Conservation (phyloP, 2,329 filamentous ascomycete species). For the Triangularia setosa region DNA sequence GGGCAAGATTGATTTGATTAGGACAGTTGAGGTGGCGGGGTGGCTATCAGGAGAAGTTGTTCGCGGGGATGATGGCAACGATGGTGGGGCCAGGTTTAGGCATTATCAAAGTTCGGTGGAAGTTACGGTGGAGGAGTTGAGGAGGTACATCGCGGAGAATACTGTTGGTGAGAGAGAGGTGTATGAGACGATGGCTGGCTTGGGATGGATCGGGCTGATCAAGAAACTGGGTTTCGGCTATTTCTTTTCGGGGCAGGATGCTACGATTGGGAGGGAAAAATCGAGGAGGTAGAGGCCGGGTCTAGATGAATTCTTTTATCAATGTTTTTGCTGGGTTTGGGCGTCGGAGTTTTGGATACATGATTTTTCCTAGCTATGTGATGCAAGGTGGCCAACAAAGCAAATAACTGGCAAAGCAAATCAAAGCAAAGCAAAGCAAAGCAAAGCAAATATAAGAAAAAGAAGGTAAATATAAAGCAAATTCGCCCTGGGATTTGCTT, state of each 20-base stretch:
- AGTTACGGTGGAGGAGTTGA: background rate
- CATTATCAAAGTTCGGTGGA: background rate
- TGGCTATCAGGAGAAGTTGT: background rate
- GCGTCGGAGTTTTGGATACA: no score
- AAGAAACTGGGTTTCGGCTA: background rate
- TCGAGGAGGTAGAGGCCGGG: background rate
- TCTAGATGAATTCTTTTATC: no score
- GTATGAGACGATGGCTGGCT: background rate
- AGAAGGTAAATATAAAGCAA: no score
- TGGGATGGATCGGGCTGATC: background rate
- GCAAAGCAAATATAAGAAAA: no score
- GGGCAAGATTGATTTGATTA: background rate
- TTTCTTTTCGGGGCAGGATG: background rate
- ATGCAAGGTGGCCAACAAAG: no score
- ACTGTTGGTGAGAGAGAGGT: background rate
- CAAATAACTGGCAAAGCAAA: no score
- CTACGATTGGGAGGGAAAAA: background rate
- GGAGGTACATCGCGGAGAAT: background rate
- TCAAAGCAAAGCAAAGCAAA: no score
- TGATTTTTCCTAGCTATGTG: no score
- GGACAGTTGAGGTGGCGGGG: background rate
- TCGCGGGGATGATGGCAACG: background rate
- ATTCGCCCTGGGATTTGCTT: no score
- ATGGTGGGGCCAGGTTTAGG: background rate
- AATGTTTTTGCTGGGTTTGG: no score